Evolutionary conservation across 371 early-diverging fungal genomes (phyloP).

Genomic region (Mucor plumbeus): DNA sequence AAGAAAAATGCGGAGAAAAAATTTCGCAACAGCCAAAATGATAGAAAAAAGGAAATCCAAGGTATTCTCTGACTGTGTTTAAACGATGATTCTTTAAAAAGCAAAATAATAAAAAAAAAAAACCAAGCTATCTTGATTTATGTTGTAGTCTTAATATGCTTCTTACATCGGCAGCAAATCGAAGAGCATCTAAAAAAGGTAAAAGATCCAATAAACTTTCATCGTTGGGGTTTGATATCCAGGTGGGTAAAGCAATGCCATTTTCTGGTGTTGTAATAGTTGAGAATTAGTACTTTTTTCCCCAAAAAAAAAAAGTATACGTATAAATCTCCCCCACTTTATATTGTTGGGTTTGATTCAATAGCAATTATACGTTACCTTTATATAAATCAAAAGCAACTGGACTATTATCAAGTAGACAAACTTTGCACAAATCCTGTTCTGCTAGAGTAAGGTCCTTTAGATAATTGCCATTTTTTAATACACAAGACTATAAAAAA

Average conservation of each 20-base stretch:
- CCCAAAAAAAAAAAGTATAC: background rate
- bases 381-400: constrained; percentile 83
- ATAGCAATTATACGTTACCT: constrained; percentile 51
- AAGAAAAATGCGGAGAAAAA: background rate
- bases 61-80: background rate
- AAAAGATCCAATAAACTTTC: constrained; percentile 84
- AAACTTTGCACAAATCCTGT: constrained; percentile 85
- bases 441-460: constrained; percentile 88
- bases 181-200: constrained; percentile 84
- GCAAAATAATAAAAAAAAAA: no score
- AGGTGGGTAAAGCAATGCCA: constrained; percentile 83
- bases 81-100: no score
- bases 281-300: background rate
- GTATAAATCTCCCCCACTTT: background rate
- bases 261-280: constrained; percentile 62
- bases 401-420: constrained; percentile 91
- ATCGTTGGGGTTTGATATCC: constrained; percentile 82
- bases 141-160: constrained; percentile 51
- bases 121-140: constrained; percentile 4
- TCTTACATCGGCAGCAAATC: constrained; percentile 86
- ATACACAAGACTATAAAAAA: constrained; percentile 67
- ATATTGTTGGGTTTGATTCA: background rate
- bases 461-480: constrained; percentile 78
- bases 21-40: background rate
- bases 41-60: no score